Evolutionary conservation across 2,329 filamentous ascomycete genomes (phyloP).

Genomic region (Pseudogymnoascus sp.): DNA sequence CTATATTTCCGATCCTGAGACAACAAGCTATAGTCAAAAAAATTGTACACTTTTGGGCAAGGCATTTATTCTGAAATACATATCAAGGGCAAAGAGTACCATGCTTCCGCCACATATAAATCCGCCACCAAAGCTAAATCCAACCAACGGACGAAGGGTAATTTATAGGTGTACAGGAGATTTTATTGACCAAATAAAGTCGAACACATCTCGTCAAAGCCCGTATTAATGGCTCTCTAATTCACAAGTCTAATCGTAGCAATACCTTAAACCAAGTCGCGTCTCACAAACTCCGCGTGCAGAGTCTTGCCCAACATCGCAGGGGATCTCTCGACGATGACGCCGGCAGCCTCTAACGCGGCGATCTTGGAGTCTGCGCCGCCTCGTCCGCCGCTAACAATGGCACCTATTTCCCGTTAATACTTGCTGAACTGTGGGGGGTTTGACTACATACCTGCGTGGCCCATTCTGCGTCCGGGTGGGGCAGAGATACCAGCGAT

Average conservation of each 20-base stretch:
- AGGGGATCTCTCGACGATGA: constrained; percentile 91
- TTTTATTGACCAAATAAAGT: constrained; percentile 24
- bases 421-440: neutral
- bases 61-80: constrained; percentile 1
- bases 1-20: neutral
- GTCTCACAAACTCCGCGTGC: constrained; percentile 90
- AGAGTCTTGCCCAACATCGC: constrained; percentile 87
- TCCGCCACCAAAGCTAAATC: neutral
- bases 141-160: constrained; percentile 14
- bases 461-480: constrained; percentile 93
- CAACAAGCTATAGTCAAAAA: neutral
- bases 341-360: constrained; percentile 85
- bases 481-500: constrained; percentile 97
- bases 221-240: constrained; percentile 21
- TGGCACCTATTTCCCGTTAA: constrained; percentile 49
- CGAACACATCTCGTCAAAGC: constrained; percentile 24
- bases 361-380: constrained; percentile 97
- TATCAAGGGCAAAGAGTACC: constrained; percentile 5
- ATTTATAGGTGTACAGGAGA: constrained; percentile 29
- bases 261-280: constrained; percentile 70
- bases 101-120: constrained; percentile 6
- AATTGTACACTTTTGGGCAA: neutral
- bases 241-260: constrained; percentile 14
- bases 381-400: constrained; percentile 95
- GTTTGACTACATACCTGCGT: constrained; percentile 59